Base-by-base conservation (phyloP, 192 early-diverging fungal species). In the Linnemannia elongata region DNA sequence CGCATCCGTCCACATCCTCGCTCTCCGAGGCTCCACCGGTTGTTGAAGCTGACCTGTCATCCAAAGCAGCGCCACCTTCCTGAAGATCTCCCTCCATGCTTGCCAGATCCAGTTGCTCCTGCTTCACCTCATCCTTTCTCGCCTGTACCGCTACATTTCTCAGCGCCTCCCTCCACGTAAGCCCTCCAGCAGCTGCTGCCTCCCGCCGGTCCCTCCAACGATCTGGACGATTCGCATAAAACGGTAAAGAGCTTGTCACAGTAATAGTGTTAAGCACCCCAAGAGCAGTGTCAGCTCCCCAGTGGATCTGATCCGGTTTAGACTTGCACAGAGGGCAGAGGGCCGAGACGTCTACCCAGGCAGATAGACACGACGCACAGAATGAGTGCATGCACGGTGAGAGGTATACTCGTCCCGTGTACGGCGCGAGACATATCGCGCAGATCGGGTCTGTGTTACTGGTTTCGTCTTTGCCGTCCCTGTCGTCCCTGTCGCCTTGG, bases 381-480 rank as follows among this genome's bases (percentile, higher is more conserved):
- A 86, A 86, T 1, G 79, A 80, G 33, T 86, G 84, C 20, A 86
- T 54, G 27, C 84, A 86, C 2, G 84, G 84, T 4, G 78, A 77
- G n/a, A 86, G 60, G 33, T 81, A 86, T 8, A 81, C 75, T 42
- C 84, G 78, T 30, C 60, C 45, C 7, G 52, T 49, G 39, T 72
- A 69, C 3, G 70, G 69, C 22, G 69, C 75, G 20, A 86, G 75
- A 27, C 84, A 86, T 38, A 86, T 86, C 54, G 84, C 74, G 57
- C 83, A 85, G 4, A 71, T 45, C 4, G 45, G 39, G 24, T 57
- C 69, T n/a, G 47, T 27, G 39, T 38, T 33, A 22, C 71, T 52
- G 68, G 57, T 69, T 17, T 55, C 47, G 3, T 60, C 24, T 15
- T 68, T 10, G 33, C 41, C 47, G 9, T 22, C 18, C 35, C 60